A percentile compares a stretch with the other conserved stretches of the same genome.
Conservation (phyloP, 2,329 filamentous ascomycete genomes). For the Cladophialophora bantiana region DNA sequence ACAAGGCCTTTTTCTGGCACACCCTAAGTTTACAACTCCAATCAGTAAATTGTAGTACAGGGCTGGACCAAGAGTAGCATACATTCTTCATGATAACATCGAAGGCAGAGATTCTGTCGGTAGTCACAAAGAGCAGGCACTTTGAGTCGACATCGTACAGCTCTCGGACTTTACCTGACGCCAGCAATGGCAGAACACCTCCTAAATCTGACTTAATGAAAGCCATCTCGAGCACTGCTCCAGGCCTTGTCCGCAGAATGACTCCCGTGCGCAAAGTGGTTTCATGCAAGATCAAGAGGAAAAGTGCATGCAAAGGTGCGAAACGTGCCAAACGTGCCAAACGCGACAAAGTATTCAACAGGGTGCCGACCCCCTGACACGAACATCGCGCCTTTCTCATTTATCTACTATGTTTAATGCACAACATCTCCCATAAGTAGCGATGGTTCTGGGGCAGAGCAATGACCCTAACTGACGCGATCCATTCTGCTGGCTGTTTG, state of each 20-base stretch:
- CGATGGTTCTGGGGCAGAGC: background rate
- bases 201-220: constrained; percentile 50
- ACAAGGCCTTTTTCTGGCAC: constrained; percentile 72
- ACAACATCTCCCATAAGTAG: background rate
- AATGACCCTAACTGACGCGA: background rate
- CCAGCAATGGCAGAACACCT: constrained; percentile 57
- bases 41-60: constrained; percentile 42
- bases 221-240: constrained; percentile 31
- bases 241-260: background rate
- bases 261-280: background rate
- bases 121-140: constrained; percentile 81
- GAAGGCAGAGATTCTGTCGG: constrained; percentile 93
- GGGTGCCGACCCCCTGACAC: background rate
- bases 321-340: constrained; percentile 6
- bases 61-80: constrained; percentile 50
- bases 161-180: constrained; percentile 79
- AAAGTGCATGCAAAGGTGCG: constrained; percentile 7
- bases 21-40: constrained; percentile 60
- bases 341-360: background rate
- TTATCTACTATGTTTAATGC: background rate
- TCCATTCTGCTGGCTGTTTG: background rate
- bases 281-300: background rate
- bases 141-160: constrained; percentile 74
- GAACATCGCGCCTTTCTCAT: background rate
- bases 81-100: constrained; percentile 88